A percentile compares a stretch with the other conserved stretches of the same genome.
Evolutionary conservation across 2,329 filamentous ascomycete genomes (phyloP).

Genomic region (Aspergillus sergii): DNA sequence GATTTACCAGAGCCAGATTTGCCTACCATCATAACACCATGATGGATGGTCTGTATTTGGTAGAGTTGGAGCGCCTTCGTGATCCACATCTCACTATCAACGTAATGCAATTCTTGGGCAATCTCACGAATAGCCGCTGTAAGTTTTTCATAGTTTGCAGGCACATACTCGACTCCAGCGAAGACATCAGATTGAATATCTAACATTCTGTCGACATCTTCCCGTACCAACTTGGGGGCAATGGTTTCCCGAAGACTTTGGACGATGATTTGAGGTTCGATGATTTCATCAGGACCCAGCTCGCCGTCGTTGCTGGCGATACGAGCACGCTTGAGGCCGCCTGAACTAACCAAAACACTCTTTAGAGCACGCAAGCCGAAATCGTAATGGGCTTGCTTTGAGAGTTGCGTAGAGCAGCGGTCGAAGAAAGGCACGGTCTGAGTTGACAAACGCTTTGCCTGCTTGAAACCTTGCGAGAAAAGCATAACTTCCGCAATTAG

Average conservation of each 20-base stretch:
- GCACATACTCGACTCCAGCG: conserved; percentile 89
- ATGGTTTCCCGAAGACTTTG: conserved; percentile 99
- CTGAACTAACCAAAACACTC: conserved; percentile 97
- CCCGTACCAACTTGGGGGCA: conserved; percentile 91
- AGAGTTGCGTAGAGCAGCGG: conserved; percentile 75
- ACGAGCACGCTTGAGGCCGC: conserved; percentile 86
- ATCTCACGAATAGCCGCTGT: conserved; percentile 79
- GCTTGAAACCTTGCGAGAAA: conserved; percentile 98
- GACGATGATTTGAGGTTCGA: conserved; percentile 96
- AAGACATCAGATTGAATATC: conserved; percentile 83
- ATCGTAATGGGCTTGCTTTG: conserved; percentile 98
- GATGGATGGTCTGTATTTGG: conserved; percentile 96
- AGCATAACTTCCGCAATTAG: conserved; percentile 99
- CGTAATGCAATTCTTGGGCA: conserved; percentile 81
- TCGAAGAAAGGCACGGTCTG: conserved; percentile 99
- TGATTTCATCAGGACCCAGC: conserved; percentile 67
- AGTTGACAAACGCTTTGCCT: conserved; percentile 89
- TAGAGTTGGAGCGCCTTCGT: conserved; percentile 96
- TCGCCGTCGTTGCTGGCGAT: conserved; percentile 62
- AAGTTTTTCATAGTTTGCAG: conserved; percentile 79
- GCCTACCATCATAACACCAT: conserved; percentile 99
- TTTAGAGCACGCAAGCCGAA: conserved; percentile 97
- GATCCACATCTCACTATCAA: conserved; percentile 94
- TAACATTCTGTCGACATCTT: conserved; percentile 86
- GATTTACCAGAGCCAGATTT: conserved; percentile 98